A percentile compares a stretch with the other conserved stretches of the same genome.
phyloP scores from a whole-genome alignment of 2,329 filamentous ascomycete species.

The Coleophoma crateriformis region DNA sequence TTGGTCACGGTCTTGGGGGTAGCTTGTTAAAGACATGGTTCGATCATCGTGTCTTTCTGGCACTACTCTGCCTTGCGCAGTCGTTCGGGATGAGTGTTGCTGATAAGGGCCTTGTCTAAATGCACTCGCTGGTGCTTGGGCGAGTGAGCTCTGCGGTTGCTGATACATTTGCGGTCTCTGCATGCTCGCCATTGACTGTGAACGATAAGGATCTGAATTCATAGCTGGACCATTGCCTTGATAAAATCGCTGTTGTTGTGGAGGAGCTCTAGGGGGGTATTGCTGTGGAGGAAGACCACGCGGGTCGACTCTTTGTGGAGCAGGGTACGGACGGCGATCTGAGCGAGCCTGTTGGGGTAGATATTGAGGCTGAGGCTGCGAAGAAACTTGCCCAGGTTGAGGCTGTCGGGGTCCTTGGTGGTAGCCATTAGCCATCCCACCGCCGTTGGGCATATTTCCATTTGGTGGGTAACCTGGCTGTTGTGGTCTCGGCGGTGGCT shows the following conservation, averaged over 20 bases:
- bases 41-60: slow-evolving; percentile 89
- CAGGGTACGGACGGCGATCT: slow-evolving; percentile 65
- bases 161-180: slow-evolving; percentile 70
- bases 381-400: slow-evolving; percentile 24
- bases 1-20: slow-evolving; percentile 68
- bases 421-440: slow-evolving; percentile 41
- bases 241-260: slow-evolving; percentile 50
- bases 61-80: slow-evolving; percentile 84
- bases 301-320: slow-evolving; percentile 43
- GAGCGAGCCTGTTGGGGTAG: slow-evolving; percentile 55
- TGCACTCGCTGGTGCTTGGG: slow-evolving; percentile 64
- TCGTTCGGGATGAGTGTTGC: slow-evolving; percentile 65
- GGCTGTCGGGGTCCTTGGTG: slow-evolving; percentile 37
- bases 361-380: slow-evolving; percentile 49
- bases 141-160: slow-evolving; percentile 54
- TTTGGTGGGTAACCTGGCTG: slow-evolving; percentile 28
- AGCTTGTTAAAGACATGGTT: slow-evolving; percentile 92
- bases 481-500: slow-evolving; percentile 53
- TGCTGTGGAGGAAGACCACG: slow-evolving; percentile 26
- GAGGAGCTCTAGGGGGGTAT: slow-evolving; percentile 38
- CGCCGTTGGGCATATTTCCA: slow-evolving; percentile 21
- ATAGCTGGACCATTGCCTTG: slow-evolving; percentile 54
- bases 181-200: slow-evolving; percentile 82
- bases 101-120: slow-evolving; percentile 76
- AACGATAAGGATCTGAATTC: slow-evolving; percentile 81